phyloP scores from a whole-genome alignment of 1,284 basidiomycete species.

The Schizophyllum commune region DNA sequence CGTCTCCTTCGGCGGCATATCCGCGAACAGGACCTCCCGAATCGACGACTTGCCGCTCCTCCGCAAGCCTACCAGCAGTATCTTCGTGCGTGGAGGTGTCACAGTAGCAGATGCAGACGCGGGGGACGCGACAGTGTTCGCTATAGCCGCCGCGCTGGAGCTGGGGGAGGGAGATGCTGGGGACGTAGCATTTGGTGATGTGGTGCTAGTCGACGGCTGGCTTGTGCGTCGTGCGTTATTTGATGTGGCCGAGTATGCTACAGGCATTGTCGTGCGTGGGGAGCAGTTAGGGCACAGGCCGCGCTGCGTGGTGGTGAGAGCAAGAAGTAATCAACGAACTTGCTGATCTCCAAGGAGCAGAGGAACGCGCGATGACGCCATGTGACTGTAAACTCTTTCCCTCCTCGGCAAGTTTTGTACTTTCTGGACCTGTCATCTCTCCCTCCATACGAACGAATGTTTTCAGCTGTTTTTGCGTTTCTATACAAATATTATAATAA shows the following conservation, averaged over 20 bases:
- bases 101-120: not conserved
- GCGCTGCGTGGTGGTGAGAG: not conserved
- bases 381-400: not conserved
- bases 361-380: not conserved
- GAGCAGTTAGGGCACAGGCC: not conserved
- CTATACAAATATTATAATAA: not conserved
- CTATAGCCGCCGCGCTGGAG: not conserved
- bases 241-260: not conserved
- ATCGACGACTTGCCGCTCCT: conserved; percentile 94
- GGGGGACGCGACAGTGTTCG: not conserved
- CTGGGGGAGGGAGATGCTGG: not conserved
- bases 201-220: not conserved
- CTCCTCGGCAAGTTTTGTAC: not conserved
- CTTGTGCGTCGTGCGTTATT: not conserved
- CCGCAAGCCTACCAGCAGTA: conserved; percentile 73
- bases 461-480: not conserved
- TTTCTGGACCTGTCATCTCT: not conserved
- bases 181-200: not conserved
- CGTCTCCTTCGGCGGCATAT: conserved; percentile 77
- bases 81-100: conserved; percentile 44
- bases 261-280: not conserved
- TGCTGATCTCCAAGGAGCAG: not conserved
- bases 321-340: not conserved
- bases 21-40: conserved; percentile 85
- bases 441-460: not conserved